phyloP scores from a whole-genome alignment of 2,329 filamentous ascomycete genomes.

The Calcarisporium arbuscula region DNA sequence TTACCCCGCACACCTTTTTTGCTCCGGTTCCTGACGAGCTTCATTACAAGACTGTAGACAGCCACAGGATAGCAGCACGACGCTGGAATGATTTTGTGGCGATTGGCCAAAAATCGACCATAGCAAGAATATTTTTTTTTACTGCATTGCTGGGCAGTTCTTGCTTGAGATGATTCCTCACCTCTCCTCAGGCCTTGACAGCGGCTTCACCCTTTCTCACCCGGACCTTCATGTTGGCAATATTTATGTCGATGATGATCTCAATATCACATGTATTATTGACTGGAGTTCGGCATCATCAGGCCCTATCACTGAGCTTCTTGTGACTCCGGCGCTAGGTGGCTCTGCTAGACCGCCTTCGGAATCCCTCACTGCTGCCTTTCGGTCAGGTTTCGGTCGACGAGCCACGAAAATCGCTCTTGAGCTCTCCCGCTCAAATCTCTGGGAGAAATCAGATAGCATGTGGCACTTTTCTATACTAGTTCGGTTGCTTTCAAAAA shows the following conservation, averaged over 20 bases:
- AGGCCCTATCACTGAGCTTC: slow-evolving; percentile 5
- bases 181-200: not conserved
- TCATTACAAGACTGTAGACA: slow-evolving; percentile 12
- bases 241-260: not conserved
- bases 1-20: slow-evolving; percentile 16
- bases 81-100: slow-evolving; percentile 12
- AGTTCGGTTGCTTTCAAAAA: slow-evolving; percentile 10
- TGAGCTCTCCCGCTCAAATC: not conserved
- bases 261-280: not conserved
- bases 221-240: not conserved
- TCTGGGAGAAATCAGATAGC: slow-evolving; percentile 7
- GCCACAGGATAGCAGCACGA: slow-evolving; percentile 6
- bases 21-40: slow-evolving; percentile 15
- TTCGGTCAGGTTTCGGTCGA: slow-evolving; percentile 6
- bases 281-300: not conserved
- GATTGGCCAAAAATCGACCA: slow-evolving; percentile 15
- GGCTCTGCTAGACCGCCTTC: slow-evolving; percentile 3
- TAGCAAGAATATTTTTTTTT: slow-evolving; percentile 16
- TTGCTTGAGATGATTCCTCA: not conserved
- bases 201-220: not conserved
- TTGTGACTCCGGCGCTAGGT: slow-evolving; percentile 5
- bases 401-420: not conserved
- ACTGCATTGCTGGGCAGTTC: slow-evolving; percentile 5
- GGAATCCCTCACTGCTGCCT: slow-evolving; percentile 7
- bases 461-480: slow-evolving; percentile 12